Conservation (phyloP, 768 basidiomycete species). For the Cystobasidium tubakii region DNA sequence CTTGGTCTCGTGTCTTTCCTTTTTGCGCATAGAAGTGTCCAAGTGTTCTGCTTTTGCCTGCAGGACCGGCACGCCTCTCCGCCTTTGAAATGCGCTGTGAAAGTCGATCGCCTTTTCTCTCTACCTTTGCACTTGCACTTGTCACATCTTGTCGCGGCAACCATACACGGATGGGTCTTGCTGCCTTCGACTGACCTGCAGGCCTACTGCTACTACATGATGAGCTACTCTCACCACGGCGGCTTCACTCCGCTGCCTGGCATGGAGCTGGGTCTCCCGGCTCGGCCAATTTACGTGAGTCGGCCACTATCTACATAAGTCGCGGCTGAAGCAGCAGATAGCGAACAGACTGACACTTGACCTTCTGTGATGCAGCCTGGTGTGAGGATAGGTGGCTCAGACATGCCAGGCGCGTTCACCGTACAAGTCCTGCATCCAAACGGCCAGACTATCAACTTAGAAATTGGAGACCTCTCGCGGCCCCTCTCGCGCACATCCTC, state of each 20-base stretch:
- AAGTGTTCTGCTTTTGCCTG: too few species aligned
- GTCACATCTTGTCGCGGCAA: too few species aligned
- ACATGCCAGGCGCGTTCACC: not conserved
- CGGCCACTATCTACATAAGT: not conserved
- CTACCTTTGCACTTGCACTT: not conserved
- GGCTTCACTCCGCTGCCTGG: not conserved
- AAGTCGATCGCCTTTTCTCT: not conserved
- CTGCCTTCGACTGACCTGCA: too few species aligned
- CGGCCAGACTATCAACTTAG: slow-evolving; percentile 11
- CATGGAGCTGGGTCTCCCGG: not conserved
- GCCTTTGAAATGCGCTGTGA: too few species aligned
- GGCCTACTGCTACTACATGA: too few species aligned
- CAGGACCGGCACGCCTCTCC: too few species aligned
- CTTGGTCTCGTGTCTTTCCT: too few species aligned
- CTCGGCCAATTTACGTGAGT: slow-evolving; percentile 17
- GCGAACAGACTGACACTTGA: not conserved
- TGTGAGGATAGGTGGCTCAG: slow-evolving; percentile 2
- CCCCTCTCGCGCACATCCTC: not conserved
- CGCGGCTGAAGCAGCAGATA: too few species aligned
- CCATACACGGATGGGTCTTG: too few species aligned
- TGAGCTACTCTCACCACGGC: not conserved
- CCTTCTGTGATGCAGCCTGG: not conserved
- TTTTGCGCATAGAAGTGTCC: too few species aligned
- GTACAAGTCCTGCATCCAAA: slow-evolving; percentile 1
- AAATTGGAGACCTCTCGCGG: slow-evolving; percentile 9